A percentile compares a stretch with the other conserved stretches of the same genome.
Evolutionary conservation across 176 grass and related monocot genomes (phyloP).

Genomic region (Hordeum marinum): DNA sequence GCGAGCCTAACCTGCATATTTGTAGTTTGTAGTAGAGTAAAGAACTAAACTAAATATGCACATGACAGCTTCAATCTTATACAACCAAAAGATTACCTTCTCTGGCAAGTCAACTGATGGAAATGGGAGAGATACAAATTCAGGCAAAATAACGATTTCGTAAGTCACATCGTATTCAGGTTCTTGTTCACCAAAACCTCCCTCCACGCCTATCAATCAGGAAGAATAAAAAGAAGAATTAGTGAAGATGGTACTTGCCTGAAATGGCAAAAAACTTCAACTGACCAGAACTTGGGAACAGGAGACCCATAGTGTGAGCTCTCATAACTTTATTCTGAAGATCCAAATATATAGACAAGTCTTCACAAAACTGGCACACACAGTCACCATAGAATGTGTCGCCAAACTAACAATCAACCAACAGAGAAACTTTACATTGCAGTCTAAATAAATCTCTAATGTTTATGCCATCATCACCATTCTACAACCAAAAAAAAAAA

Average conservation of each 20-base stretch:
- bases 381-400: not conserved
- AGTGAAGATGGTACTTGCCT: not conserved
- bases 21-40: conserved; percentile 8
- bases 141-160: conserved; percentile 83
- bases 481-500: not conserved
- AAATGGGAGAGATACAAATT: conserved; percentile 76
- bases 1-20: conserved; percentile 75
- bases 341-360: not conserved
- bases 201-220: conserved; percentile 73
- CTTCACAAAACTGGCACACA: not conserved
- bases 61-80: not conserved
- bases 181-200: conserved; percentile 90
- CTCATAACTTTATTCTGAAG: conserved; percentile 4
- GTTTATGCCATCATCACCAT: not conserved
- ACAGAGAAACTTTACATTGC: not conserved
- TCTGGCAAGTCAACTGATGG: conserved; percentile 95
- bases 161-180: conserved; percentile 71
- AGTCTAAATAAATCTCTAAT: not conserved
- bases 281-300: not conserved
- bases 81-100: conserved; percentile 52
- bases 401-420: not conserved
- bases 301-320: not conserved
- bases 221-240: not conserved
- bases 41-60: conserved; percentile 29
- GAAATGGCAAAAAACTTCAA: not conserved